These are phyloP conservation scores for Paraglomus occultum DNA, from an alignment of 192 early-diverging fungal species.

Conservation along the genomic window DNA sequence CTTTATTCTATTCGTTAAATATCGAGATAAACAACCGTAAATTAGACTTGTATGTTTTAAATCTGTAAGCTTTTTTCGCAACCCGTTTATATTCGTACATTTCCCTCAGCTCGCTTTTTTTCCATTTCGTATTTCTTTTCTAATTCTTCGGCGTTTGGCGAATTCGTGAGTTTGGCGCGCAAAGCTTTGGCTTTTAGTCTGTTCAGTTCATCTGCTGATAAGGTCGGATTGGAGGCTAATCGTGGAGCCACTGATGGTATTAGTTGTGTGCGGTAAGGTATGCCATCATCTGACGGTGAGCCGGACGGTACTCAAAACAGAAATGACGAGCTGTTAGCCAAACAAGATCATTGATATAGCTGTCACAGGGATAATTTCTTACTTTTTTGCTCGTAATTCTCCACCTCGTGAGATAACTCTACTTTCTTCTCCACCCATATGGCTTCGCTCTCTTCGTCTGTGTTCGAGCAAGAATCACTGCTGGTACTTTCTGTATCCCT, in stretches of 20 bases:
- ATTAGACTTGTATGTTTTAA: conserved; percentile 30
- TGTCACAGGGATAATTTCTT: too few species aligned
- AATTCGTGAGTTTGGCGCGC: conserved; percentile 73
- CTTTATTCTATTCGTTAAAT: conserved; percentile 6
- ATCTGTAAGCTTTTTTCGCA: conserved; percentile 33
- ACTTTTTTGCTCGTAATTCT: too few species aligned
- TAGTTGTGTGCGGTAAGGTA: too few species aligned
- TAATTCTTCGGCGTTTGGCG: conserved; percentile 56
- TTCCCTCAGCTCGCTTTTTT: conserved; percentile 41
- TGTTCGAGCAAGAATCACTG: too few species aligned
- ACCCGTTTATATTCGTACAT: neutral
- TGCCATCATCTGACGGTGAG: too few species aligned
- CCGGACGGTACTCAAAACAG: too few species aligned
- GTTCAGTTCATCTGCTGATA: conserved; percentile 74
- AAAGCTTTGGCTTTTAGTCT: conserved; percentile 78
- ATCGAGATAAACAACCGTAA: neutral
- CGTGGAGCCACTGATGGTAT: neutral
- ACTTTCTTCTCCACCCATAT: too few species aligned
- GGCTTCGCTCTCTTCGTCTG: too few species aligned
- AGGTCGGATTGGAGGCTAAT: conserved; percentile 27
- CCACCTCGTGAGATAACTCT: too few species aligned
- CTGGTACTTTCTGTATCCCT: too few species aligned
- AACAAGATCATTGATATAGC: too few species aligned
- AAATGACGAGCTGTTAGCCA: too few species aligned
- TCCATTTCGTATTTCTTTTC: conserved; percentile 72